Percentiles rank a stretch among this genome's conserved stretches.
Conservation (phyloP, 495 filamentous ascomycete genomes). For the Aspergillus diversus region DNA sequence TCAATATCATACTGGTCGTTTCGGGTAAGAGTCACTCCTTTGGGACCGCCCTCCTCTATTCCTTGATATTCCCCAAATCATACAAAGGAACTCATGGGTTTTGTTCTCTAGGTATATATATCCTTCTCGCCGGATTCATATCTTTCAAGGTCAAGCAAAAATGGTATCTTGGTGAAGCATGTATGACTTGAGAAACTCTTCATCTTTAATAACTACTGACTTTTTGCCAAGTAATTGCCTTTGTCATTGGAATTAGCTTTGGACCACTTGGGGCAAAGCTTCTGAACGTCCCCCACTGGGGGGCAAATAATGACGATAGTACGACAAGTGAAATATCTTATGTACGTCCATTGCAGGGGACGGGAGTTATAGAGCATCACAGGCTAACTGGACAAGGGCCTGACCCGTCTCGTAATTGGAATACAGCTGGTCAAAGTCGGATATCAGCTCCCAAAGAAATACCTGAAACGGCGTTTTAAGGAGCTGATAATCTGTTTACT, state of each 20-base stretch:
- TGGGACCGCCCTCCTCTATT: not conserved
- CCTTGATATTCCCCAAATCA: not conserved
- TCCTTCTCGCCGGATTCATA: constrained; percentile 49
- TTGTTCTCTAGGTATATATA: constrained; percentile 34
- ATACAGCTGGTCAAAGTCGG: constrained; percentile 52
- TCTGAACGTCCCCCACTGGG: constrained; percentile 50
- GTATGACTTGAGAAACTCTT: constrained; percentile 35
- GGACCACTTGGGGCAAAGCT: constrained; percentile 54
- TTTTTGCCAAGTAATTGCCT: constrained; percentile 50
- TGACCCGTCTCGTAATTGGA: constrained; percentile 57
- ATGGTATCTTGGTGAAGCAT: constrained; percentile 62
- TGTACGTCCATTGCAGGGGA: constrained; percentile 24
- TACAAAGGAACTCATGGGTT: not conserved
- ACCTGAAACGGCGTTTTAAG: constrained; percentile 30
- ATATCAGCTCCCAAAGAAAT: constrained; percentile 40
- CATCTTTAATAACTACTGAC: constrained; percentile 7
- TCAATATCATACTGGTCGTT: constrained; percentile 53
- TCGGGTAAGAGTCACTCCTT: constrained; percentile 36
- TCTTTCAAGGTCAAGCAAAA: constrained; percentile 55
- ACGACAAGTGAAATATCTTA: constrained; percentile 49
- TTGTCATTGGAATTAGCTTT: constrained; percentile 50
- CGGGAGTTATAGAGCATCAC: not conserved
- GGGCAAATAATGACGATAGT: constrained; percentile 37
- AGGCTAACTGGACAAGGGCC: constrained; percentile 30
- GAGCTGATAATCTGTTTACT: constrained; percentile 44